Percentiles rank a stretch among this genome's conserved stretches.
phyloP scores from a whole-genome alignment of 2,329 filamentous ascomycete genomes.

The Capronia epimyces region DNA sequence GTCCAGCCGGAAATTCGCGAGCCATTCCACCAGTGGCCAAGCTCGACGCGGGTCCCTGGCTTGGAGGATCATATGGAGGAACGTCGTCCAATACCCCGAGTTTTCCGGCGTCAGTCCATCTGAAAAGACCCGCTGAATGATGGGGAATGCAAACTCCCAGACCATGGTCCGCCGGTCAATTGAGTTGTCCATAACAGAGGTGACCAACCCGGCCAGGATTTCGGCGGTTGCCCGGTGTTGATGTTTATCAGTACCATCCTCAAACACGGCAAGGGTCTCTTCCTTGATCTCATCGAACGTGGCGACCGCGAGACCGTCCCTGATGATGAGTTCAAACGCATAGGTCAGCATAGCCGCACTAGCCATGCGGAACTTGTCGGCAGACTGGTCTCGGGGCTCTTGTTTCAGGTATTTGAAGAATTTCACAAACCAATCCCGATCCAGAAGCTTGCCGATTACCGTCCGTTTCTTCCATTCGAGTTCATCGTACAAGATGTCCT shows the following conservation, averaged over 20 bases:
- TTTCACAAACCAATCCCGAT: conserved; percentile 76
- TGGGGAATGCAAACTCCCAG: conserved; percentile 86
- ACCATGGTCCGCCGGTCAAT: conserved; percentile 66
- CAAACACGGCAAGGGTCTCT: conserved; percentile 70
- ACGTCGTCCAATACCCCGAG: conserved; percentile 88
- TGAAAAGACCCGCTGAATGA: conserved; percentile 78
- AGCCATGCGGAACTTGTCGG: conserved; percentile 84
- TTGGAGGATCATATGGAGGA: conserved; percentile 81
- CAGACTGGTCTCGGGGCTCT: conserved; percentile 74
- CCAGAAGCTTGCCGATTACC: conserved; percentile 74
- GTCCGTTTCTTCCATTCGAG: conserved; percentile 67
- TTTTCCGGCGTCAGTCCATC: conserved; percentile 94
- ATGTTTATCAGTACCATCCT: conserved; percentile 92
- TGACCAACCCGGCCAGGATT: conserved; percentile 79
- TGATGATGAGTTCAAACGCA: conserved; percentile 80
- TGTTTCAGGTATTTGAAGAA: conserved; percentile 95
- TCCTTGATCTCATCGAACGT: conserved; percentile 86
- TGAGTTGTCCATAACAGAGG: conserved; percentile 72
- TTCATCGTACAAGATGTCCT: conserved; percentile 70
- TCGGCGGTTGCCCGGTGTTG: conserved; percentile 94
- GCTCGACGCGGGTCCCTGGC: conserved; percentile 82
- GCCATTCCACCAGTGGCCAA: conserved; percentile 76
- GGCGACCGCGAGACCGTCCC: conserved; percentile 65
- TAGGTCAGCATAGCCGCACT: conserved; percentile 83
- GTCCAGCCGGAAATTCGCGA: conserved; percentile 82